Base-by-base conservation (phyloP, 768 basidiomycete species). In the Xerocomus potaroensis region DNA sequence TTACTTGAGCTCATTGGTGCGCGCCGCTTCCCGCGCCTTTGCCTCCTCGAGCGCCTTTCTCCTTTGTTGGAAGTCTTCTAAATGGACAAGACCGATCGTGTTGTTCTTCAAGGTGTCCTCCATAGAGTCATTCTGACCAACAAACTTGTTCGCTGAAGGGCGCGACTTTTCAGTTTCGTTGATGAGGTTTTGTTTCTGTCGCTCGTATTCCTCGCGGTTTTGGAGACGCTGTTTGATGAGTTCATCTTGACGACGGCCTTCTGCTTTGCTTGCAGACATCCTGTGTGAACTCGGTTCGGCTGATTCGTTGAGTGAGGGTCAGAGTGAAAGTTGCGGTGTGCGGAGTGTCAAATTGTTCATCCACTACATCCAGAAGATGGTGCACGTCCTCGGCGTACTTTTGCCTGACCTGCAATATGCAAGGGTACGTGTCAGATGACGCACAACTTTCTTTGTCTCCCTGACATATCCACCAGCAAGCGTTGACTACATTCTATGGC, bases 91-190 rank as follows among this genome's bases (percentile, higher is more conserved):
- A 53, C 95, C 95, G 35, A 98, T 81, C 1, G 95, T 98, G 40
- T 77, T 84, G 51, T 91, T 77, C 75, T 95, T 96, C 41, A 98
- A 76, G 7, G 81, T 77, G 49, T 97, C 95, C 65, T 97, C 95
- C 76, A 96, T 83, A 5, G 89, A 91, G 63, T 97, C 94, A 68
- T 90, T 81, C 65, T 94, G 90, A 1, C 91, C 91, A 30, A 95
- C 88, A 67, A 98, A 98, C 50, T 93, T 87, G 62, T 86, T 84
- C 3, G 80, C 69, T 0, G 90, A 88, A 4, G 92, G 89, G 24
- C 91, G 85, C 31, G 89, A 84, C 67, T 93, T 94, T 72, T 95
- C 90, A 2, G 92, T 93, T 70, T 96, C 93, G 62, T 77, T 80
- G 58, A 89, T 82, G 64, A 92, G 80, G 37, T 76, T 77, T 61